Conservation (phyloP, 2,329 filamentous ascomycete genomes). For the Camptophora hylomeconis region DNA sequence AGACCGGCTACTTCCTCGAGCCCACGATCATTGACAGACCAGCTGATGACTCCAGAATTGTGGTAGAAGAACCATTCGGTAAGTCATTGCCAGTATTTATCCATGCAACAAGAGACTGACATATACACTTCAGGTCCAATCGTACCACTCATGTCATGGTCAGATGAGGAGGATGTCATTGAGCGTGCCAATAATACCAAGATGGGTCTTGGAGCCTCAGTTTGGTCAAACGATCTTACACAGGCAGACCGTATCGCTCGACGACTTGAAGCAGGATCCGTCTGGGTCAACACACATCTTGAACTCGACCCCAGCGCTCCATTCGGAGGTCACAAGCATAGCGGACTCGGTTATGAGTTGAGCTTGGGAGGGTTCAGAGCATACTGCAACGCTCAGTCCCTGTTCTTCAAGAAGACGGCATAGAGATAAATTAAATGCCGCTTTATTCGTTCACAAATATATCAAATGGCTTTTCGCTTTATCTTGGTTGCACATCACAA, state of each 20-base stretch:
- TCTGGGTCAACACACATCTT: slow-evolving; percentile 44
- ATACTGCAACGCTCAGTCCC: slow-evolving; percentile 17
- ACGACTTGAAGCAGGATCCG: slow-evolving; percentile 43
- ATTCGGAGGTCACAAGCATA: slow-evolving; percentile 21
- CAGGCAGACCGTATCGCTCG: slow-evolving; percentile 40
- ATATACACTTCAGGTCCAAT: too few species aligned
- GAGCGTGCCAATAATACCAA: slow-evolving; percentile 40
- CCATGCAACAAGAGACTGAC: slow-evolving; percentile 22
- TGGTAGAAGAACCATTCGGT: slow-evolving; percentile 49
- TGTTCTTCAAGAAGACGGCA: slow-evolving; percentile 12
- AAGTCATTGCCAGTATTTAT: too few species aligned
- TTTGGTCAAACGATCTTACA: slow-evolving; percentile 42
- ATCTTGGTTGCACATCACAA: slow-evolving; percentile 1
- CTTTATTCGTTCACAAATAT: too few species aligned
- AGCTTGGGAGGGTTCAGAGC: slow-evolving; percentile 15
- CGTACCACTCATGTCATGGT: slow-evolving; percentile 49
- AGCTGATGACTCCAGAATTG: slow-evolving; percentile 41
- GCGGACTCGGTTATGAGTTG: slow-evolving; percentile 21
- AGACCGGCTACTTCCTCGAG: slow-evolving; percentile 43
- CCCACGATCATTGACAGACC: slow-evolving; percentile 49
- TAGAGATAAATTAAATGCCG: too few species aligned
- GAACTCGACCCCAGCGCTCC: slow-evolving; percentile 14
- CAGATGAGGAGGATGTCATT: slow-evolving; percentile 47
- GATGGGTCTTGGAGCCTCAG: slow-evolving; percentile 43
- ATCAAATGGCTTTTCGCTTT: too few species aligned